Percentiles rank a stretch among this genome's conserved stretches.
These are phyloP conservation scores for Naumovozyma baii DNA, from an alignment of 805 yeast genomes.

Conservation along the genomic window DNA sequence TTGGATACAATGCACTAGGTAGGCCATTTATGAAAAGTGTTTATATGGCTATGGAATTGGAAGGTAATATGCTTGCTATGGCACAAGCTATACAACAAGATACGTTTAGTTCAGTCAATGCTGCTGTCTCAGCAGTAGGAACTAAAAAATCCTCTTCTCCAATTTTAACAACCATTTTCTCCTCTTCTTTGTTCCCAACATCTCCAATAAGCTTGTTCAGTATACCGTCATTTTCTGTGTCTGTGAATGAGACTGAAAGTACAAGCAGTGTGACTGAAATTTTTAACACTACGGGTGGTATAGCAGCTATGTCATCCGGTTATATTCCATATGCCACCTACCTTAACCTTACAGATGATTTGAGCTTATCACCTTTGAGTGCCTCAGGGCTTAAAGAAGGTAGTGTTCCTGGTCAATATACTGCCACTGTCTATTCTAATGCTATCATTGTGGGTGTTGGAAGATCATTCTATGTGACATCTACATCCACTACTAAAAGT, in stretches of 20 bases:
- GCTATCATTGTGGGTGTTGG: slow-evolving; percentile 26
- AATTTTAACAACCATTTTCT: too few relatives aligned
- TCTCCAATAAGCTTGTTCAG: neutral
- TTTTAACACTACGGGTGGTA: neutral
- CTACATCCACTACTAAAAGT: slow-evolving; percentile 10
- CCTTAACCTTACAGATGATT: slow-evolving; percentile 18
- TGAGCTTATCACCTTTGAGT: slow-evolving; percentile 2
- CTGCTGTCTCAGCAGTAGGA: neutral
- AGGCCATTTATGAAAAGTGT: slow-evolving; percentile 43
- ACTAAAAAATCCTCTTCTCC: neutral
- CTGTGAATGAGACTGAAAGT: neutral
- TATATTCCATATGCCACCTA: slow-evolving; percentile 42
- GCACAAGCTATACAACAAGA: slow-evolving; percentile 36
- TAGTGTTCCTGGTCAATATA: slow-evolving; percentile 23
- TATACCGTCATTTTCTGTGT: slow-evolving; percentile 1
- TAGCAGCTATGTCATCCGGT: slow-evolving; percentile 33
- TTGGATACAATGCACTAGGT: slow-evolving; percentile 51
- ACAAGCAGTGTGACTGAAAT: neutral
- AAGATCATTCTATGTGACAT: slow-evolving; percentile 25
- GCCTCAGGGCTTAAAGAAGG: too few relatives aligned
- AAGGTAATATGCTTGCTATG: slow-evolving; percentile 44
- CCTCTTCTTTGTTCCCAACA: too few relatives aligned
- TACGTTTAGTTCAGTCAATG: neutral
- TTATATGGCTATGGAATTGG: slow-evolving; percentile 58
- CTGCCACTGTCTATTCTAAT: slow-evolving; percentile 25